phyloP scores from a whole-genome alignment of 2,329 filamentous ascomycete genomes.

The Diplodia seriata region DNA sequence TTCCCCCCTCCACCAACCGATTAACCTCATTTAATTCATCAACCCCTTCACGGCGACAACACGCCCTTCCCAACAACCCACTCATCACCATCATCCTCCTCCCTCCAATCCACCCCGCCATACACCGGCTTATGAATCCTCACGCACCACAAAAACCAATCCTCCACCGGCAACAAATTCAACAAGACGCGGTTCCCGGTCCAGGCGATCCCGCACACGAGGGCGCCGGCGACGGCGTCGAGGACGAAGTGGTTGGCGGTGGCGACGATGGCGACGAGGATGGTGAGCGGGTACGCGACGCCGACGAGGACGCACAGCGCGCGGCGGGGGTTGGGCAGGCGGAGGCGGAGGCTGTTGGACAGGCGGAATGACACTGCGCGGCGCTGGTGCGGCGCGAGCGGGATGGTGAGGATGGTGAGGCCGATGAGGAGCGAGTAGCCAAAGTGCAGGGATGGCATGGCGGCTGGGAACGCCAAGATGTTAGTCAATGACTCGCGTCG shows the following conservation, averaged over 20 bases:
- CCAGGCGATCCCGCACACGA: conserved; percentile 72
- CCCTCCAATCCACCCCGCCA: neutral
- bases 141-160: conserved; percentile 69
- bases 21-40: neutral
- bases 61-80: conserved; percentile 28
- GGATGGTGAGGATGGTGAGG: conserved; percentile 71
- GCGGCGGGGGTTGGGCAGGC: conserved; percentile 60
- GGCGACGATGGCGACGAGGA: conserved; percentile 71
- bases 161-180: conserved; percentile 70
- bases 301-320: conserved; percentile 59
- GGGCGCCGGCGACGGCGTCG: conserved; percentile 71
- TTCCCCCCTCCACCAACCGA: neutral
- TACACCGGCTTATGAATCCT: conserved; percentile 68
- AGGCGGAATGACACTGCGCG: conserved; percentile 47
- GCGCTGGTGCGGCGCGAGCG: conserved; percentile 62
- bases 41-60: neutral
- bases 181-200: conserved; percentile 60
- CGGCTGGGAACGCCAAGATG: conserved; percentile 53
- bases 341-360: conserved; percentile 42
- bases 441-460: conserved; percentile 79
- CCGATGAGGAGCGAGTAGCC: conserved; percentile 77
- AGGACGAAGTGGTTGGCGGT: conserved; percentile 77
- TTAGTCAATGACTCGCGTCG: neutral
- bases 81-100: conserved; percentile 16
- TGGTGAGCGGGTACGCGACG: conserved; percentile 68